Percentiles rank a stretch among this genome's conserved stretches.
Evolutionary conservation across 2,329 filamentous ascomycete genomes (phyloP).

Genomic region (Fusarium setosum): DNA sequence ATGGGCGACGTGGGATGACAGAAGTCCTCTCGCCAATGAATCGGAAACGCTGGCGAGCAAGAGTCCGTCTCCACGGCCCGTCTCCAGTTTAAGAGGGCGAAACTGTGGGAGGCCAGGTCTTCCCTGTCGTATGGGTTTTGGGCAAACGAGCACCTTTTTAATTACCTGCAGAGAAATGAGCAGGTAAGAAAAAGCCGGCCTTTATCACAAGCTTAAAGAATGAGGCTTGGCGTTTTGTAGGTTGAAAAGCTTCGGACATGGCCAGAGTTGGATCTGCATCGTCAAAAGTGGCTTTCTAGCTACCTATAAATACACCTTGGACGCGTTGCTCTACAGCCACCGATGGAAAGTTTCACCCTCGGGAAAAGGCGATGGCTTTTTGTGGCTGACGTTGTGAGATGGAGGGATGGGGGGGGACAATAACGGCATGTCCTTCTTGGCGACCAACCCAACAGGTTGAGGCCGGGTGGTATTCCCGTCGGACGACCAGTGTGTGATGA

Average conservation of each 20-base stretch:
- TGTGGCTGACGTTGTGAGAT: not conserved
- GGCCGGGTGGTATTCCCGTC: not conserved
- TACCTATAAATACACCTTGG: not conserved
- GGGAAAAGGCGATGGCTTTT: not conserved
- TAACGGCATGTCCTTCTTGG: not conserved
- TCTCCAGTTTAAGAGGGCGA: not conserved
- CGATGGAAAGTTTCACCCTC: not conserved
- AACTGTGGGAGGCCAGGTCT: not conserved
- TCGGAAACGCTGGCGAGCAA: not conserved
- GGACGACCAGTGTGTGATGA: too few species aligned
- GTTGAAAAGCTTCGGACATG: too few species aligned
- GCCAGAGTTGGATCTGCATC: too few species aligned
- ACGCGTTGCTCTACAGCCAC: not conserved
- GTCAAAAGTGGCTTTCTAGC: not conserved
- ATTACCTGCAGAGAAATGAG: not conserved
- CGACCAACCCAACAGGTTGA: too few species aligned
- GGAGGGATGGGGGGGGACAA: not conserved
- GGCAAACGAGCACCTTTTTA: not conserved
- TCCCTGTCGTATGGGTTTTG: not conserved
- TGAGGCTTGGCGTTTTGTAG: not conserved
- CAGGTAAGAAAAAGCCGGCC: not conserved
- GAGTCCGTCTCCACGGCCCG: not conserved
- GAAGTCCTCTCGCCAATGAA: not conserved
- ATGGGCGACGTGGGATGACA: conserved; percentile 1
- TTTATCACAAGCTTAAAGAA: not conserved